Evolutionary conservation across 2,329 filamentous ascomycete genomes (phyloP), one percentile per base, ranked within the genome.

Genomic region (Calonectria hawksworthii): DNA sequence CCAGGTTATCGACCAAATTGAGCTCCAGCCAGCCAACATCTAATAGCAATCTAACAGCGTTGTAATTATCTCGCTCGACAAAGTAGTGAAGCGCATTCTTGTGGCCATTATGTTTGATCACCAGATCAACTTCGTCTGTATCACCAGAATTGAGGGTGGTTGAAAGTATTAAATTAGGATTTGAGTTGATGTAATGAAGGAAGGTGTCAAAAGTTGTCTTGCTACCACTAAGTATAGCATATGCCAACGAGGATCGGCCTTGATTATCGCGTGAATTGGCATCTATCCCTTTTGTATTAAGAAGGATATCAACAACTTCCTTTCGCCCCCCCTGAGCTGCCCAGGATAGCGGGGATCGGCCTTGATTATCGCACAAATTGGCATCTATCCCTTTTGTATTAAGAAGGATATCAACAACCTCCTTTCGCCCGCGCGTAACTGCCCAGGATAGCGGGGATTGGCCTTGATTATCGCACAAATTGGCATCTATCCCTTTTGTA

Each of bases 391-490:
- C 51, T 32, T 54, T 7, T 3, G 11, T 28, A 32, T 30, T 18
- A 4, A 54, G 26, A 18, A 28, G 28, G 5, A 28, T 18, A 18
- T 9, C 13, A 18, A 54, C 3, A 28, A 54, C 23, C 21, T 54
- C 23, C 26, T 26, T 54, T 1, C 10, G 8, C 6, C 11, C 8
- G 1, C 1, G 1, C 14, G 2, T 5, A n/a, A 11, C 18, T 21
- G 61, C 61, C 23, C 38, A 65, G 3, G 28, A 65, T 23, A 59
- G 30, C 2, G 52, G 52, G 21, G 52, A 36, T 36, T 3, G 6
- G 2, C 32, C 21, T 14, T 16, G 7, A 2, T 36, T 14, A 23
- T 59, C 30, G 8, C 4, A 14, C n/a, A 16, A 34, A 56, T 32
- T 5, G 4, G 28, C 16, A n/a, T 56, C 8, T 34, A 56, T 18